Percentiles rank a stretch among this genome's conserved stretches.
Conservation (phyloP, 306 rosid species). For the Inga oerstediana region DNA sequence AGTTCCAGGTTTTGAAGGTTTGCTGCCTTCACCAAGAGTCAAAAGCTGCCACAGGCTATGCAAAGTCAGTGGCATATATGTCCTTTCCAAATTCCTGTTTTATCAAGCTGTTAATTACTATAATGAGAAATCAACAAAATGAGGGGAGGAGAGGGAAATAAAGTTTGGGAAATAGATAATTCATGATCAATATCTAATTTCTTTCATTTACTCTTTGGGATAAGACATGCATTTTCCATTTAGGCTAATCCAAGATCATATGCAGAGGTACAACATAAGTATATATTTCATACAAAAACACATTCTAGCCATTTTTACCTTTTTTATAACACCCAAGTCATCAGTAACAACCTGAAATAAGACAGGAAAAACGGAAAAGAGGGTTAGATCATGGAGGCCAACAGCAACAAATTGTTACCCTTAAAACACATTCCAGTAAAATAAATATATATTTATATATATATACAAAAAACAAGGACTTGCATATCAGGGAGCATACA, state of each 20-base stretch:
- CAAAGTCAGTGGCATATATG: neutral
- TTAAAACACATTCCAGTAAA: neutral
- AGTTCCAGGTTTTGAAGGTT: neutral
- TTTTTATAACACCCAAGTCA: constrained; percentile 84
- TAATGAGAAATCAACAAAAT: neutral
- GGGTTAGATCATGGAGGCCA: constrained; percentile 29
- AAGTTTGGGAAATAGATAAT: neutral
- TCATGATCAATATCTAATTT: neutral
- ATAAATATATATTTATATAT: neutral
- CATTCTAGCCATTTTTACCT: constrained; percentile 55
- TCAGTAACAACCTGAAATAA: constrained; percentile 80
- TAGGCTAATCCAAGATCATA: constrained; percentile 30
- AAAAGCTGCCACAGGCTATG: neutral
- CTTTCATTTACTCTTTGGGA: neutral
- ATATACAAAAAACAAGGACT: constrained; percentile 6
- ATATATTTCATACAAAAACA: constrained; percentile 1
- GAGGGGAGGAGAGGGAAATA: neutral
- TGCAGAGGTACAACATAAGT: constrained; percentile 3
- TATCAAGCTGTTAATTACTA: neutral
- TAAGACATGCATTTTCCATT: constrained; percentile 16
- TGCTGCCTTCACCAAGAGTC: neutral
- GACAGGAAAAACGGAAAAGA: constrained; percentile 25
- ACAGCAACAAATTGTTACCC: neutral
- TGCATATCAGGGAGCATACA: constrained; percentile 3
- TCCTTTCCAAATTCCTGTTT: neutral